These are phyloP conservation scores for Exophiala phaeomuriformis DNA, from an alignment of 2,329 filamentous ascomycete genomes.

Conservation along the genomic window DNA sequence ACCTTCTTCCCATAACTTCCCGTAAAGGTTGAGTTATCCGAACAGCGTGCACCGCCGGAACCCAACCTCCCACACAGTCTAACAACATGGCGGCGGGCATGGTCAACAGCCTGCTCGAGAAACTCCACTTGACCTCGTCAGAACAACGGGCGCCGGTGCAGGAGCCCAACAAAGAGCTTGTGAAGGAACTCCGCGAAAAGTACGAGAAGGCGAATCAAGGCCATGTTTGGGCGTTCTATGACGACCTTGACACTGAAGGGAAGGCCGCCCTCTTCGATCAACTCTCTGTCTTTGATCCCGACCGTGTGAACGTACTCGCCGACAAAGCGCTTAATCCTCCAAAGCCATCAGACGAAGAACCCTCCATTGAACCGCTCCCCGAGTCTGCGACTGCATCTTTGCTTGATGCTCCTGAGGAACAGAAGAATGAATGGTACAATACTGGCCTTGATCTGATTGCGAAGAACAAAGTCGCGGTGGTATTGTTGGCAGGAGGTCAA, in stretches of 20 bases:
- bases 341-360: conserved; percentile 44
- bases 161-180: conserved; percentile 56
- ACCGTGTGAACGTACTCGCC: conserved; percentile 80
- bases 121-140: conserved; percentile 36
- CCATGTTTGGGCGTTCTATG: conserved; percentile 82
- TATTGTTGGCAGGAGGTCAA: conserved; percentile 95
- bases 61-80: neutral
- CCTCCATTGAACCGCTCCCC: conserved; percentile 76
- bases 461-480: conserved; percentile 68
- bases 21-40: neutral
- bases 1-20: neutral
- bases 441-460: conserved; percentile 59
- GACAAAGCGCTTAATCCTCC: conserved; percentile 73
- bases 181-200: conserved; percentile 61
- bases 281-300: conserved; percentile 72
- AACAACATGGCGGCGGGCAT: conserved; percentile 38
- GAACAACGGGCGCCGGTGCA: conserved; percentile 35
- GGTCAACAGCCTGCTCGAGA: conserved; percentile 44
- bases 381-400: conserved; percentile 80
- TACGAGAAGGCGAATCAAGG: conserved; percentile 69
- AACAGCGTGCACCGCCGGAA: neutral
- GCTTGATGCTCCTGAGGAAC: conserved; percentile 72
- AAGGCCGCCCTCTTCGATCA: conserved; percentile 75
- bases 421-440: conserved; percentile 79
- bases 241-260: conserved; percentile 64